Evolutionary conservation across 1,284 basidiomycete genomes (phyloP).

Genomic region (Chalciporus sp.): DNA sequence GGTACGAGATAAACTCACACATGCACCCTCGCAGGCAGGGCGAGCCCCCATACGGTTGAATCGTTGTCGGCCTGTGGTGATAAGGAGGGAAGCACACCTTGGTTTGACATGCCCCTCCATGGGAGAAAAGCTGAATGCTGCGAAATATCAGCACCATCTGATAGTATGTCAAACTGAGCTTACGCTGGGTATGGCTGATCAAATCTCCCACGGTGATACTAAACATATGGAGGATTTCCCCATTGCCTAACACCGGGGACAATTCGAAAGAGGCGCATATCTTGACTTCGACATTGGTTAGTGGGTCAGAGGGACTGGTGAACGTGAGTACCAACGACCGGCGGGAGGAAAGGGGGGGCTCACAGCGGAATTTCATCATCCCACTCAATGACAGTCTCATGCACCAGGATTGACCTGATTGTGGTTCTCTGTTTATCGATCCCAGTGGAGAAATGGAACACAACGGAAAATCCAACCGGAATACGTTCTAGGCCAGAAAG

Average conservation of each 20-base stretch:
- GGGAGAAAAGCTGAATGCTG: not conserved
- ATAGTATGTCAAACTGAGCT: not conserved
- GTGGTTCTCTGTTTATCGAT: not conserved
- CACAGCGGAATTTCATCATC: slow-evolving; percentile 10
- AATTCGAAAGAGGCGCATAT: slow-evolving; percentile 19
- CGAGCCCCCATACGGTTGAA: too few relatives aligned
- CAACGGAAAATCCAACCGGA: slow-evolving; percentile 11
- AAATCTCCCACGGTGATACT: not conserved
- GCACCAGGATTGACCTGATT: not conserved
- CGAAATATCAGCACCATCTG: not conserved
- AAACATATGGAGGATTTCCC: slow-evolving; percentile 6
- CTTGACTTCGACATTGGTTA: not conserved
- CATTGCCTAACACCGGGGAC: slow-evolving; percentile 12
- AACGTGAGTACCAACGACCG: not conserved
- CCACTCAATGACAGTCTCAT: slow-evolving; percentile 10
- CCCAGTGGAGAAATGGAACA: not conserved
- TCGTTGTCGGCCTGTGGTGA: too few relatives aligned
- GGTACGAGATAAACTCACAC: too few relatives aligned
- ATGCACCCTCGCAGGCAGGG: too few relatives aligned
- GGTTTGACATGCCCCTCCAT: not conserved
- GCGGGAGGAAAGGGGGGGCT: not conserved
- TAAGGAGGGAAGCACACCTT: not conserved
- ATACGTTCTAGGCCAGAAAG: slow-evolving; percentile 5
- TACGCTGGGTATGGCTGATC: not conserved
- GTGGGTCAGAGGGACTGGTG: slow-evolving; percentile 7